Conservation (phyloP, 257 asterid species). For the Fraxinus anomala region DNA sequence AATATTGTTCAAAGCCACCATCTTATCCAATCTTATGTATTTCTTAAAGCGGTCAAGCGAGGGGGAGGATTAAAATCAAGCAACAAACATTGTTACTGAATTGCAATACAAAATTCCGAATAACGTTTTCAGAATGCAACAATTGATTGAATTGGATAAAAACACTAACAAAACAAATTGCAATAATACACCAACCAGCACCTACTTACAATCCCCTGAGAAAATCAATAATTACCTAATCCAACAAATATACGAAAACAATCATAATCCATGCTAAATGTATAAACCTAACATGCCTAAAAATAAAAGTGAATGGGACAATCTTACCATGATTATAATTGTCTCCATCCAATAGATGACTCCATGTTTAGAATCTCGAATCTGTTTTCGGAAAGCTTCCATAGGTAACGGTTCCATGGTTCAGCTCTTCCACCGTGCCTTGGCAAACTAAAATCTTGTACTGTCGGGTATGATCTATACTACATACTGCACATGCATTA, state of each 20-base stretch:
- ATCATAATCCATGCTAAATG: constrained; percentile 22
- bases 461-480: not conserved
- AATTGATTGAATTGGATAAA: constrained; percentile 13
- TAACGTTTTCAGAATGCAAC: constrained; percentile 22
- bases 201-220: constrained; percentile 3
- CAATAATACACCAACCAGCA: constrained; percentile 1
- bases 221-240: not conserved
- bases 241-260: constrained; percentile 17
- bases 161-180: constrained; percentile 26
- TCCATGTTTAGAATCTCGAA: no score
- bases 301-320: not conserved
- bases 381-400: not conserved
- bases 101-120: constrained; percentile 23
- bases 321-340: not conserved
- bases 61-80: no score
- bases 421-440: not conserved
- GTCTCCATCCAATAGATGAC: no score
- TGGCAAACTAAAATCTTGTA: not conserved
- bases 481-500: constrained; percentile 14
- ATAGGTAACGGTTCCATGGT: not conserved
- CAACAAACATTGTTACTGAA: constrained; percentile 6
- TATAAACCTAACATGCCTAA: constrained; percentile 4
- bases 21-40: no score
- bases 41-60: no score
- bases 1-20: no score